phyloP scores from a whole-genome alignment of 2,329 filamentous ascomycete species.

The Onygenales sp. region DNA sequence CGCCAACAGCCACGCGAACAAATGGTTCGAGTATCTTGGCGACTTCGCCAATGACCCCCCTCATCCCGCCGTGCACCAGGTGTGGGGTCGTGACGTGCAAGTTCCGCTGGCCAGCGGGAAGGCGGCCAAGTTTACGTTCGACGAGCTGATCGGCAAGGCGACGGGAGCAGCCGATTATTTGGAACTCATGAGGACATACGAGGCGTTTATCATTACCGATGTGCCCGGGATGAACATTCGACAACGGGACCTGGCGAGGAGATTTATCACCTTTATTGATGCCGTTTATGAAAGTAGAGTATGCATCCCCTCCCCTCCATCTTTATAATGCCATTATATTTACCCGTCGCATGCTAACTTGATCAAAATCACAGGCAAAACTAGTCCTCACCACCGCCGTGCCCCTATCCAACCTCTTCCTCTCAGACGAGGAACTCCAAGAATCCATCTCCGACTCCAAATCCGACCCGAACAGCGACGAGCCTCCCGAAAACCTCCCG shows the following conservation, averaged over 20 bases:
- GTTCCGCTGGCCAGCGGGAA: slow-evolving; percentile 82
- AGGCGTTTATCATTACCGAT: slow-evolving; percentile 84
- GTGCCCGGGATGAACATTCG: slow-evolving; percentile 85
- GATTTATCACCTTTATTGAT: slow-evolving; percentile 97
- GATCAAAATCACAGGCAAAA: slow-evolving; percentile 59
- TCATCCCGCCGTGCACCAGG: slow-evolving; percentile 66
- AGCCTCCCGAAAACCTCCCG: slow-evolving; percentile 46
- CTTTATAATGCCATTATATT: not conserved
- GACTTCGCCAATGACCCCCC: slow-evolving; percentile 68
- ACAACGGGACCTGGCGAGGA: slow-evolving; percentile 74
- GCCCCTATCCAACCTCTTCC: slow-evolving; percentile 75
- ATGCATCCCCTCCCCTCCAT: slow-evolving; percentile 13
- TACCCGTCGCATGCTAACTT: not conserved
- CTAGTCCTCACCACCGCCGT: slow-evolving; percentile 85
- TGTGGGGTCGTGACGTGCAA: slow-evolving; percentile 85
- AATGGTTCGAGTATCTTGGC: slow-evolving; percentile 92
- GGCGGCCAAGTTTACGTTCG: slow-evolving; percentile 84
- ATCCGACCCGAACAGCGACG: slow-evolving; percentile 19
- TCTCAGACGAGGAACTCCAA: slow-evolving; percentile 61
- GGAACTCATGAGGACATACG: slow-evolving; percentile 80
- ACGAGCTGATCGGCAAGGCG: slow-evolving; percentile 79
- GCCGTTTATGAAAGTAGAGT: slow-evolving; percentile 75
- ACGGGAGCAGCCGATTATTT: slow-evolving; percentile 93
- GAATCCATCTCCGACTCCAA: slow-evolving; percentile 42
- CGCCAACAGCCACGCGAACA: slow-evolving; percentile 72